A percentile compares a stretch with the other conserved stretches of the same genome.
Evolutionary conservation across 2,329 filamentous ascomycete species (phyloP).

Genomic region (Metarhizium anisopliae): DNA sequence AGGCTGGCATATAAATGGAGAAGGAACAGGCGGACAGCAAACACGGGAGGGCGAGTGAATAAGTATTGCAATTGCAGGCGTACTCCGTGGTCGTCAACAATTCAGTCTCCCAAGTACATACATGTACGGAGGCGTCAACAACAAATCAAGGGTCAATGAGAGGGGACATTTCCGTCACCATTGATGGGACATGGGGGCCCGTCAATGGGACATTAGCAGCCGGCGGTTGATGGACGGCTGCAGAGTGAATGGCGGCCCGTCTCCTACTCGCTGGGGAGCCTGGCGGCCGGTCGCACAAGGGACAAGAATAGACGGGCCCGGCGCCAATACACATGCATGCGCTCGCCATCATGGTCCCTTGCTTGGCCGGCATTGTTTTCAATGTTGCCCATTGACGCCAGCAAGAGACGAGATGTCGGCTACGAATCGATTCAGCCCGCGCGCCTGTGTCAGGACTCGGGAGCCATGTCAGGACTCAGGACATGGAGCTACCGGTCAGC

Average conservation of each 20-base stretch:
- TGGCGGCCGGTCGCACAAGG: background rate
- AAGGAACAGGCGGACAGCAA: no score
- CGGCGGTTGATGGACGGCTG: background rate
- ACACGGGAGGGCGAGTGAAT: background rate
- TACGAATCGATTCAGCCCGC: slow-evolving; percentile 2
- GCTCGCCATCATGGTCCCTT: no score
- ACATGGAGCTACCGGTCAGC: background rate
- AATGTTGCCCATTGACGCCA: background rate
- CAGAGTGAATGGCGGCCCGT: background rate
- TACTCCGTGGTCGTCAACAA: no score
- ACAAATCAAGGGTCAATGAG: no score
- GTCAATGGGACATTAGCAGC: background rate
- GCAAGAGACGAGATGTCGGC: background rate
- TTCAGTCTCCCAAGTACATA: no score
- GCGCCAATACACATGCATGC: background rate
- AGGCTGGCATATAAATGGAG: background rate
- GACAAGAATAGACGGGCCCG: background rate
- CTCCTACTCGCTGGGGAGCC: background rate
- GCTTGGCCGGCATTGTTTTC: background rate
- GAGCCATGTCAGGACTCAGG: background rate
- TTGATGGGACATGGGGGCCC: no score
- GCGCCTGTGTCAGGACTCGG: background rate
- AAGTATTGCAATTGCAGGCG: background rate
- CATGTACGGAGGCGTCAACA: no score
- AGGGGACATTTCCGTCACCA: no score